Conservation (phyloP, 495 filamentous ascomycete genomes). For the Glutinoglossum americanum region DNA sequence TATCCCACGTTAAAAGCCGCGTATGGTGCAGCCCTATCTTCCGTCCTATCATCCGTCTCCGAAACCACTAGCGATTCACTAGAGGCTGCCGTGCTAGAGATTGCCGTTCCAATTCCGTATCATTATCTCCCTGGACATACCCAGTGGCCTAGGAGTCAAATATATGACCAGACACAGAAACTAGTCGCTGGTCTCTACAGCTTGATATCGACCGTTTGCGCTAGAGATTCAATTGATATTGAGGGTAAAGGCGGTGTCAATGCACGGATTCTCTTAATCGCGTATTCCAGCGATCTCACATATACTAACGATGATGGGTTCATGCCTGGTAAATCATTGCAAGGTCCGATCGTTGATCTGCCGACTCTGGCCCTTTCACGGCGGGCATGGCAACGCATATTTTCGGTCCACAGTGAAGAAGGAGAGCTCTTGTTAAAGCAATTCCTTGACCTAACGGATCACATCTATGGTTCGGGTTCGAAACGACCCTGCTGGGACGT, state of each 20-base stretch:
- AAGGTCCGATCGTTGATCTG: slow-evolving; percentile 2
- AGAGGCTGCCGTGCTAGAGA: slow-evolving; percentile 21
- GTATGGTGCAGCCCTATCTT: slow-evolving; percentile 32
- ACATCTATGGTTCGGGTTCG: background rate
- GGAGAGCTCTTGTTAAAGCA: background rate
- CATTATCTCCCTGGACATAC: slow-evolving; percentile 18
- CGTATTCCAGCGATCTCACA: slow-evolving; percentile 25
- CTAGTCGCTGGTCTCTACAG: slow-evolving; percentile 60
- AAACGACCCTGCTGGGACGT: background rate
- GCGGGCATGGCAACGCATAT: background rate
- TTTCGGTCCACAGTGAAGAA: background rate
- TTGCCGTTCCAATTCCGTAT: slow-evolving; percentile 31
- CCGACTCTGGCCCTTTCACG: background rate
- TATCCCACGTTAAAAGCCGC: slow-evolving; percentile 25
- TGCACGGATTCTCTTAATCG: slow-evolving; percentile 49
- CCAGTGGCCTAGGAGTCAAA: slow-evolving; percentile 24
- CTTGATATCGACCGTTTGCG: slow-evolving; percentile 44
- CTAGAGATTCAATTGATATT: slow-evolving; percentile 36
- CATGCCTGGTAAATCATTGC: background rate
- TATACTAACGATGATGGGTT: slow-evolving; percentile 10
- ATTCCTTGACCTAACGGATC: background rate
- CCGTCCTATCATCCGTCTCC: slow-evolving; percentile 21
- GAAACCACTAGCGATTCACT: slow-evolving; percentile 14
- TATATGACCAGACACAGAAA: slow-evolving; percentile 41
- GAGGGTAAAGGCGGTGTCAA: slow-evolving; percentile 54